Conservation (phyloP, 768 basidiomycete genomes). For the Suillus hirtellus region DNA sequence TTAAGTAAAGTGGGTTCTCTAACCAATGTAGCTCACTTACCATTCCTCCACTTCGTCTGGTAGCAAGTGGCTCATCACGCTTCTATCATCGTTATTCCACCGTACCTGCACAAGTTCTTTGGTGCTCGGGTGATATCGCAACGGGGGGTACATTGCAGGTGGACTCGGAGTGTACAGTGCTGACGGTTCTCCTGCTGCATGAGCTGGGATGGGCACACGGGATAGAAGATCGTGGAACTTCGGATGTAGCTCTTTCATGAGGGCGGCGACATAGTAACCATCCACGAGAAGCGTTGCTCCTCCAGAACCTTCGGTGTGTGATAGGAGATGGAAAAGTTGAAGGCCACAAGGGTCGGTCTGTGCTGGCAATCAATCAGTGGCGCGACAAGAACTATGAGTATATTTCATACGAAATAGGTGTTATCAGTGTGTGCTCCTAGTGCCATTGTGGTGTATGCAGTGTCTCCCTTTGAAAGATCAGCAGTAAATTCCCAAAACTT, state of each 20-base stretch:
- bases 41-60: conserved; percentile 71
- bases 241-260: conserved; percentile 73
- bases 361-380: conserved; percentile 15
- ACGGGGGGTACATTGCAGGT: conserved; percentile 62
- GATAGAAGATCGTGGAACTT: conserved; percentile 70
- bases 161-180: conserved; percentile 61
- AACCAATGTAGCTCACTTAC: conserved; percentile 46
- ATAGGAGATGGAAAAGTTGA: conserved; percentile 93
- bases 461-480: conserved; percentile 87
- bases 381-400: conserved; percentile 4
- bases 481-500: conserved; percentile 98
- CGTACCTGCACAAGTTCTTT: conserved; percentile 74
- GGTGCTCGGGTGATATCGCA: conserved; percentile 61
- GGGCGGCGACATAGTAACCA: conserved; percentile 87
- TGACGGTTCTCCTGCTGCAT: conserved; percentile 80
- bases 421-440: conserved; percentile 84
- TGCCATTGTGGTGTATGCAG: conserved; percentile 88
- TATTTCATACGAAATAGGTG: conserved; percentile 46
- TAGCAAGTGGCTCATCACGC: conserved; percentile 65
- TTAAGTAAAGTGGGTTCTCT: conserved; percentile 2
- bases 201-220: conserved; percentile 67
- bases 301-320: conserved; percentile 76
- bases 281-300: conserved; percentile 93
- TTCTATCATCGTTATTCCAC: conserved; percentile 96
- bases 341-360: conserved; percentile 95